Base-by-base conservation (phyloP, 495 filamentous ascomycete genomes). In the Mycothermus thermophilus region DNA sequence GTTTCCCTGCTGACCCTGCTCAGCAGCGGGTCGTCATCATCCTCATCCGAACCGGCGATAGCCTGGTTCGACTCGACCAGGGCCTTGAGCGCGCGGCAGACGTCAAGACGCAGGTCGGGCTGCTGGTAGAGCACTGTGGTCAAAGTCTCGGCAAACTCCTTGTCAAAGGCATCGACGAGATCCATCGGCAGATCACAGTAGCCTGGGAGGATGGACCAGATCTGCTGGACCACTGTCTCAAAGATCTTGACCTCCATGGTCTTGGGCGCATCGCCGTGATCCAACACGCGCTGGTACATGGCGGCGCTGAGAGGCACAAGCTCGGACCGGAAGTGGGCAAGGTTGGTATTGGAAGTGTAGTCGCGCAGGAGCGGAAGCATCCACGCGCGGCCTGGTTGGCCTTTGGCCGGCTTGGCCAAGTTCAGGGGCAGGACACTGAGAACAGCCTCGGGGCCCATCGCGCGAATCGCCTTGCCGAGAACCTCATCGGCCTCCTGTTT, bases 221-320 rank as follows among this genome's bases (percentile, higher is more conserved):
- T 87, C 51, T 97, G 90, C 34, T 92, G 80, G 1, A 97, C 82
- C 1, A 97, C 54, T 0, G 90, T 96, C 57, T 97, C 90, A 57
- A 87, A 96, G 40, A 97, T 92, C 65, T 97, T 97, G 47, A 82
- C 73, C 52, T 95, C 83, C 63, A 94, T 81, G 0, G 82, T 82
- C 63, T 92, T 94, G 52, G 84, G 79, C 6, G 72, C 72, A 3
- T 71, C 63, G 8, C 75, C 79, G 46, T 84, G 78, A 32, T 88
- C 79, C 25, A 93, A 62, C 12, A 94, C 80, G 39, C 71, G 77
- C 53, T 95, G 83, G 55, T 86, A 95, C 59, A 97, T 84, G 8
- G 63, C 60, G 48, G 93, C 82, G 52, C 87, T 94, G 25, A 97
- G 56, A 10, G 92, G 85, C 11, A 93, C 76, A 44, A 97, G 73